Conservation (phyloP, 768 basidiomycete genomes). For the Aureoboletus auriporus region DNA sequence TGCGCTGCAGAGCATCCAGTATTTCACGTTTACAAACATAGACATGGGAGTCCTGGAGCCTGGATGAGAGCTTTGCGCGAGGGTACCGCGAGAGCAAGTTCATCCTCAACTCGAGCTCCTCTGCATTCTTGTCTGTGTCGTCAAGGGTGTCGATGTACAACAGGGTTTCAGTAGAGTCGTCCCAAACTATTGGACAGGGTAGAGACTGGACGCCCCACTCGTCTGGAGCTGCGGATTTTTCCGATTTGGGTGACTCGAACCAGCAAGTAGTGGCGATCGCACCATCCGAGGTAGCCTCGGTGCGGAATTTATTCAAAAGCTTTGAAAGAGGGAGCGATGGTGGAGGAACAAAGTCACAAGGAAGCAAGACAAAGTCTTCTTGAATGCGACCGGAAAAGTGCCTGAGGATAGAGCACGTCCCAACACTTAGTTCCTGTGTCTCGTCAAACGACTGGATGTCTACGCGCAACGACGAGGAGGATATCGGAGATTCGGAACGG, state of each 20-base stretch:
- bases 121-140: constrained; percentile 59
- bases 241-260: constrained; percentile 47
- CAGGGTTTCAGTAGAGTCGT: constrained; percentile 59
- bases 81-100: constrained; percentile 76
- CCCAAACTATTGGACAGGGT: constrained; percentile 60
- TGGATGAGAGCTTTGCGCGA: constrained; percentile 60
- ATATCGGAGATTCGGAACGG: constrained; percentile 65
- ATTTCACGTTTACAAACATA: constrained; percentile 80
- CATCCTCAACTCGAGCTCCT: constrained; percentile 75
- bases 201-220: constrained; percentile 58
- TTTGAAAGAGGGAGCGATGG: constrained; percentile 61
- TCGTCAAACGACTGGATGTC: constrained; percentile 82
- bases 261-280: constrained; percentile 66
- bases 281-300: constrained; percentile 59
- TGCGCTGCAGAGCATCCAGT: constrained; percentile 66
- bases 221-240: constrained; percentile 54
- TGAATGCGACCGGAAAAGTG: constrained; percentile 74
- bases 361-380: constrained; percentile 84
- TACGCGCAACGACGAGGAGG: constrained; percentile 60
- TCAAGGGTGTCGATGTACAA: constrained; percentile 72
- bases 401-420: constrained; percentile 72
- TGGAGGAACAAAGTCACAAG: constrained; percentile 89
- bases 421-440: constrained; percentile 57
- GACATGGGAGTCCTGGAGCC: constrained; percentile 82
- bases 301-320: constrained; percentile 80